Evolutionary conservation across 345 rosid species (phyloP), one percentile per base, ranked within the genome.

Genomic region (Barbarea vulgaris): DNA sequence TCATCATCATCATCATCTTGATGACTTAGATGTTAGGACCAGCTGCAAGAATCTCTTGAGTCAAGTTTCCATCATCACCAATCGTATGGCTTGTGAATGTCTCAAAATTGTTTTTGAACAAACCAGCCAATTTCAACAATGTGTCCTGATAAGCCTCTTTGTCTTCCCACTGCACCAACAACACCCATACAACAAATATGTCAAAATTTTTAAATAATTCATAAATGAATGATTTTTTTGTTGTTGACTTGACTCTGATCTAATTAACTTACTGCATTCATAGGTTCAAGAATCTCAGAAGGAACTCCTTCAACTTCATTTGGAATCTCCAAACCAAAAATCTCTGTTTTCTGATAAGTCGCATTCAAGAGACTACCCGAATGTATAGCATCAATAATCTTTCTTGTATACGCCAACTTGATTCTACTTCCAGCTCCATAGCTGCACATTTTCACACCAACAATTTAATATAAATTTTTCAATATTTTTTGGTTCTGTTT

Each of bases 371-470:
- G 93, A 72, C 83, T 85, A 15, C 98, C 97, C 1, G 93, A 90
- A 80, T 95, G 97, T 28, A 92, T 90, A 44, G 97, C 97, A 70
- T 92, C 96, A 6, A 95, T 89, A 74, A 95, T 95, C 79, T 88
- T 90, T 57, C 99, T 66, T 6, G 99, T 92, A 83, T 92, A 92
- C 5, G 87, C 77, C 75, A 95, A 64, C 91, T 95, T 95, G 69
- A 95, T 88, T 7, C 99, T 85, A 58, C 69, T 87, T 36, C 98
- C 97, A 15, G 83, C 67, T 3, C 99, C 98, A 69, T 90, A 92
- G 77, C 99, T 92, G 85, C 76, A 81, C 50, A 33, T 0, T 17
- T 64, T 1, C 50, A 10, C 44, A 30, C 28, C 46, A 63, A 2
- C 15, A n/a, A 27, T 18, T 14, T 62, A 2, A 36, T 15, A n/a